These are phyloP conservation scores for Naganishia liquefaciens DNA, from an alignment of 1,284 basidiomycete genomes.

Conservation along the genomic window DNA sequence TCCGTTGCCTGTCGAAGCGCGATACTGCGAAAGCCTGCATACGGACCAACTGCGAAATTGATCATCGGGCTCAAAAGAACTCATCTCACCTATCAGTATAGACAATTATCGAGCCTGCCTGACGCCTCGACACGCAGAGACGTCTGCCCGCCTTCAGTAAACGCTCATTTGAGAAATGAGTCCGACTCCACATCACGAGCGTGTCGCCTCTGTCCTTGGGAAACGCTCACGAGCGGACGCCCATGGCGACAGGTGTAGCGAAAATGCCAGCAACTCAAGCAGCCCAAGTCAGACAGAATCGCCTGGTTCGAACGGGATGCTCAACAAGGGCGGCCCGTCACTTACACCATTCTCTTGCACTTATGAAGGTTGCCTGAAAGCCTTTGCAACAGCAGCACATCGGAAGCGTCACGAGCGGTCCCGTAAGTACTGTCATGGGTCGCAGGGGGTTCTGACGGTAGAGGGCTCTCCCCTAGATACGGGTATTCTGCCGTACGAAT, in stretches of 20 bases:
- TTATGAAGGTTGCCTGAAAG: constrained; percentile 39
- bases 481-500: constrained; percentile 41
- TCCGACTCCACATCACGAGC: too few species aligned
- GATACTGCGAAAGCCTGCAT: too few species aligned
- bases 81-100: too few species aligned
- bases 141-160: too few species aligned
- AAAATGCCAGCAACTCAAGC: background rate
- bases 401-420: constrained; percentile 42
- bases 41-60: too few species aligned
- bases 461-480: constrained; percentile 34
- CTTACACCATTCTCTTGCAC: constrained; percentile 11
- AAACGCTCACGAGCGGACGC: constrained; percentile 2
- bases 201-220: background rate
- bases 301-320: background rate
- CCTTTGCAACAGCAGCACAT: constrained; percentile 43
- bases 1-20: too few species aligned
- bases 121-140: too few species aligned
- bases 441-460: background rate
- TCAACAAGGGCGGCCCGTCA: background rate
- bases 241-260: background rate
- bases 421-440: constrained; percentile 34
- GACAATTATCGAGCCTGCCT: too few species aligned
- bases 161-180: too few species aligned
- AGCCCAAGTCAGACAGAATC: background rate
- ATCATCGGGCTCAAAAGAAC: too few species aligned